phyloP scores from a whole-genome alignment of 805 yeast genomes.

The Teunomyces tritomae region DNA sequence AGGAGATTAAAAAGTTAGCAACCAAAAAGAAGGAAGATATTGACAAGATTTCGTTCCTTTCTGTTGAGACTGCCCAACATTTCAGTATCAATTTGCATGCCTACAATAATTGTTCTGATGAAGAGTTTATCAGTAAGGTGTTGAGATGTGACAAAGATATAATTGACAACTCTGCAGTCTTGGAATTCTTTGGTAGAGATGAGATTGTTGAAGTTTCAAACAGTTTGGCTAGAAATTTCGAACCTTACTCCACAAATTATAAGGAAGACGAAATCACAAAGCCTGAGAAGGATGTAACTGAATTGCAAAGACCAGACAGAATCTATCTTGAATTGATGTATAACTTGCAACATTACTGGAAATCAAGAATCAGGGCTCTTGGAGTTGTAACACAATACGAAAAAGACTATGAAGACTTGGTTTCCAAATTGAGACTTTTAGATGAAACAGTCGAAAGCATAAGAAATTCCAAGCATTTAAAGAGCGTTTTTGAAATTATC shows the following conservation, averaged over 20 bases:
- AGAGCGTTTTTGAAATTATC: conserved; percentile 60
- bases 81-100: conserved; percentile 75
- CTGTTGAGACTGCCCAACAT: conserved; percentile 74
- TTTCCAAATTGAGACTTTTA: conserved; percentile 50
- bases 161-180: conserved; percentile 50
- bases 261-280: conserved; percentile 22
- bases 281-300: conserved; percentile 55
- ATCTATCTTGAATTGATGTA: conserved; percentile 65
- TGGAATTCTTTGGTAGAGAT: conserved; percentile 71
- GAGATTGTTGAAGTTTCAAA: conserved; percentile 60
- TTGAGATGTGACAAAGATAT: conserved; percentile 59
- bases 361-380: conserved; percentile 64
- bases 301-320: conserved; percentile 67
- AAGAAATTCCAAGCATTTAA: conserved; percentile 50
- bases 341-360: conserved; percentile 71
- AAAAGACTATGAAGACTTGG: conserved; percentile 63
- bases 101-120: conserved; percentile 52
- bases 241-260: conserved; percentile 61
- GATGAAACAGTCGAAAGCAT: conserved; percentile 60
- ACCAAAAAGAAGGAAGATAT: conserved; percentile 41
- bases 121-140: conserved; percentile 52
- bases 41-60: conserved; percentile 53
- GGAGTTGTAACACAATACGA: conserved; percentile 54
- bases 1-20: conserved; percentile 46
- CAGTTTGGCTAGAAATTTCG: conserved; percentile 52